These are phyloP conservation scores for Colletotrichum gigasporum DNA, from an alignment of 2,329 filamentous ascomycete genomes.

Conservation along the genomic window DNA sequence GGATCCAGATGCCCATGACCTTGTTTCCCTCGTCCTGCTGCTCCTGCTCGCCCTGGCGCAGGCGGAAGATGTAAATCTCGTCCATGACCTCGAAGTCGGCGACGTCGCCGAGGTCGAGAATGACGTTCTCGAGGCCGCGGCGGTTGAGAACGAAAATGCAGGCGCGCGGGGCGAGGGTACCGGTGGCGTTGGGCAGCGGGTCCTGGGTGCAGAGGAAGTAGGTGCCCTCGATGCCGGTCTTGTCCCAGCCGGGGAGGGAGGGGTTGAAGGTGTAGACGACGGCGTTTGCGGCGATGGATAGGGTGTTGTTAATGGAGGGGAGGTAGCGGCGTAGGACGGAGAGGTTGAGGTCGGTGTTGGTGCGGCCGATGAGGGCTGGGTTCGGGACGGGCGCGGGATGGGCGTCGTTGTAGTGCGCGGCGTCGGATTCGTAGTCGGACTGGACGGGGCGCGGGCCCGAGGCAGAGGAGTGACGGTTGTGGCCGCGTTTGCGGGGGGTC, in stretches of 20 bases:
- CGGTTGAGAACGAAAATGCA: slow-evolving; percentile 80
- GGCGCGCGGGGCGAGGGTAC: slow-evolving; percentile 50
- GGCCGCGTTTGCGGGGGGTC: slow-evolving; percentile 50
- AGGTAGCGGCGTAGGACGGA: slow-evolving; percentile 84
- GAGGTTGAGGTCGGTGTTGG: slow-evolving; percentile 89
- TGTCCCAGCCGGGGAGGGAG: slow-evolving; percentile 78
- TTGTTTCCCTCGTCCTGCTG: slow-evolving; percentile 41
- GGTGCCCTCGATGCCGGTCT: slow-evolving; percentile 84
- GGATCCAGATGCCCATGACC: slow-evolving; percentile 65
- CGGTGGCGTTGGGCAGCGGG: slow-evolving; percentile 47
- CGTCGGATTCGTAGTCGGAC: slow-evolving; percentile 75
- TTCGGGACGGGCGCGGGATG: slow-evolving; percentile 50
- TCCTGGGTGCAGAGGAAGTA: slow-evolving; percentile 83
- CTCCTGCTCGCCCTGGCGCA: slow-evolving; percentile 44
- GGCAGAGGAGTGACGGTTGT: slow-evolving; percentile 52
- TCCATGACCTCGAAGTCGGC: slow-evolving; percentile 70
- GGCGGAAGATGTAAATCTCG: slow-evolving; percentile 62
- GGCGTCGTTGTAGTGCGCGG: slow-evolving; percentile 56
- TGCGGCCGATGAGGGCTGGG: slow-evolving; percentile 67
- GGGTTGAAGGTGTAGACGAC: slow-evolving; percentile 85
- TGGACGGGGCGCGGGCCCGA: slow-evolving; percentile 41
- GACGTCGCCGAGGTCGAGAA: slow-evolving; percentile 69
- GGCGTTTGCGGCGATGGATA: slow-evolving; percentile 84
- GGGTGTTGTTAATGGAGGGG: slow-evolving; percentile 76
- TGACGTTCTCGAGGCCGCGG: slow-evolving; percentile 75